Percentiles rank a stretch among this genome's conserved stretches.
Conservation (phyloP, 257 asterid species). For the Voacanga thouarsii region DNA sequence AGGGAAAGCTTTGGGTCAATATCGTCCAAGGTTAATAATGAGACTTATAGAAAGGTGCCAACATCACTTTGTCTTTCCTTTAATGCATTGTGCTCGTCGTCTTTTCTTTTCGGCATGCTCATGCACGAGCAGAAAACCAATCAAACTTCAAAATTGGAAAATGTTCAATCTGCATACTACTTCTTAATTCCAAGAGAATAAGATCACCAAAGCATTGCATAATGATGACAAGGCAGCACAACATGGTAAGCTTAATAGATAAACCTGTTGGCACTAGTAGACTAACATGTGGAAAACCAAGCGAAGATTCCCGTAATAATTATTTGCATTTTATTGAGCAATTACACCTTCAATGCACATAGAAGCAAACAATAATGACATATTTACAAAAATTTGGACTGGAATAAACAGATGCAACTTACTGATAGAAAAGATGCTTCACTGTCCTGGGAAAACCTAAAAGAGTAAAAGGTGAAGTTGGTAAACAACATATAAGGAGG, state of each 20-base stretch:
- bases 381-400: not conserved
- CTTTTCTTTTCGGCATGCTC: not conserved
- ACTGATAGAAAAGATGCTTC: constrained; percentile 25
- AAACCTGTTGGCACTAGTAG: not conserved
- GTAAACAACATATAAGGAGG: not conserved
- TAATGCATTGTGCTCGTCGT: not conserved
- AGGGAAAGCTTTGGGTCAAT: not conserved
- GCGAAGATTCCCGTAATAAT: not conserved
- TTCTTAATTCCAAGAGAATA: not conserved
- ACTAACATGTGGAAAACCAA: not conserved
- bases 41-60: not conserved
- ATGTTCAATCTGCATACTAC: not conserved
- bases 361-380: not conserved
- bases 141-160: not conserved
- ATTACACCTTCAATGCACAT: not conserved
- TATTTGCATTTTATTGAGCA: not conserved
- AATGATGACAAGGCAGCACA: not conserved
- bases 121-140: not conserved
- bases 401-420: constrained; percentile 17
- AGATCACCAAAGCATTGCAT: not conserved
- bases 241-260: not conserved
- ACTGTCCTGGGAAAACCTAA: constrained; percentile 21
- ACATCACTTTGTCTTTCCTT: not conserved
- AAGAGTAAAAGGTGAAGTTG: constrained; percentile 3
- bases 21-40: not conserved